Evolutionary conservation across 2,329 filamentous ascomycete species (phyloP).

Genomic region (Aspergillus pseudotamarii): DNA sequence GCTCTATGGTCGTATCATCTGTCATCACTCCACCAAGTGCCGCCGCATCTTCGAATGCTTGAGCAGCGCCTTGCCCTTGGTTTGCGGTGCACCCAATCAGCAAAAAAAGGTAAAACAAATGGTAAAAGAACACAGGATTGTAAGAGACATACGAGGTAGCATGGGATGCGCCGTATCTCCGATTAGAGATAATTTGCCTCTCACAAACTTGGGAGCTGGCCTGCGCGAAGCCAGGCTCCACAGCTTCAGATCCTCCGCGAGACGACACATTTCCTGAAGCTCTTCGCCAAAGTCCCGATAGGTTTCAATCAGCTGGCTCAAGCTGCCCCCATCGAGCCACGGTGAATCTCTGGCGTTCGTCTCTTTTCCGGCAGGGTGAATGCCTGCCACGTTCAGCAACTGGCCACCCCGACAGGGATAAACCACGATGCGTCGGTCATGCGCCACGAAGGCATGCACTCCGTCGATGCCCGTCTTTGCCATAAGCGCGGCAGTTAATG

Average conservation of each 20-base stretch:
- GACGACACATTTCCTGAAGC: constrained; percentile 16
- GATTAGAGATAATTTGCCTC: constrained; percentile 21
- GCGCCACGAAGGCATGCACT: constrained; percentile 12
- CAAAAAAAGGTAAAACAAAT: neutral
- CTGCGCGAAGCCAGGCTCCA: constrained; percentile 22
- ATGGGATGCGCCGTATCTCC: constrained; percentile 19
- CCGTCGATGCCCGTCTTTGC: neutral
- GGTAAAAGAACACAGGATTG: neutral
- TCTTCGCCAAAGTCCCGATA: constrained; percentile 14
- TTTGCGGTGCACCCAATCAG: neutral
- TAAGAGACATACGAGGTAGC: neutral
- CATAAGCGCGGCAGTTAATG: neutral
- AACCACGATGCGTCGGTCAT: constrained; percentile 26
- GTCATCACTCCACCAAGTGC: neutral
- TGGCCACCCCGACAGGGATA: constrained; percentile 27
- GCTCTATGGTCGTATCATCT: neutral
- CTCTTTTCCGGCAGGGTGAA: constrained; percentile 1
- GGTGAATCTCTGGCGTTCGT: neutral
- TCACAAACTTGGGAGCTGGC: constrained; percentile 17
- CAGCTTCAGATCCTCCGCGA: constrained; percentile 24
- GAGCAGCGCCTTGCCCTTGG: neutral
- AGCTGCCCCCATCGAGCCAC: neutral
- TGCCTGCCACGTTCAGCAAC: constrained; percentile 19
- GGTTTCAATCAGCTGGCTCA: constrained; percentile 8
- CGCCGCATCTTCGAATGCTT: neutral